A percentile compares a stretch with the other conserved stretches of the same genome.
Conservation (phyloP, 257 asterid genomes). For the Anisodus acutangulus region DNA sequence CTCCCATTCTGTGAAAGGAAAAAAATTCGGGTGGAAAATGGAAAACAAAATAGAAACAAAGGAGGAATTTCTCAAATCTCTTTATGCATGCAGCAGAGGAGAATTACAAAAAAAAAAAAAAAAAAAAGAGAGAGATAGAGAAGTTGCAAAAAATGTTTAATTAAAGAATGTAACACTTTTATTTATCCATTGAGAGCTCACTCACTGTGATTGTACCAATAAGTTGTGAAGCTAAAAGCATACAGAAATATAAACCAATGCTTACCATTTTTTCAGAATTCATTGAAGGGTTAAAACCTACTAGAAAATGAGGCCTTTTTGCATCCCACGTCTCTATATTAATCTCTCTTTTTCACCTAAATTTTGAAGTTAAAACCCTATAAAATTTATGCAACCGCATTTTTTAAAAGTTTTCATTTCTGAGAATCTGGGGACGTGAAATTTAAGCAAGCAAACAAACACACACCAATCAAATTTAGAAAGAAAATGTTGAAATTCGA, state of each 20-base stretch:
- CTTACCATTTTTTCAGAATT: constrained; percentile 72
- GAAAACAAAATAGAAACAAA: no score
- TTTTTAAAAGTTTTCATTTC: constrained; percentile 1
- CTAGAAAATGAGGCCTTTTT: constrained; percentile 73
- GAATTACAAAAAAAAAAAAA: no score
- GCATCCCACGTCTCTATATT: constrained; percentile 51
- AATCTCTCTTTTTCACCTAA: not conserved
- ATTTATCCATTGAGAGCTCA: no score
- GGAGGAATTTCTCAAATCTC: no score
- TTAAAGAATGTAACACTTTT: no score
- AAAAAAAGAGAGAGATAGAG: no score
- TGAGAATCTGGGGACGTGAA: not conserved
- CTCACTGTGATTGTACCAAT: not conserved
- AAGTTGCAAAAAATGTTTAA: no score
- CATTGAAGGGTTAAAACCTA: constrained; percentile 69
- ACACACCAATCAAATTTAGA: not conserved
- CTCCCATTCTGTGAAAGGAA: no score
- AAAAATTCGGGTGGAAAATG: no score
- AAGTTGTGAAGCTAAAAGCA: constrained; percentile 23
- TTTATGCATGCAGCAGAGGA: no score
- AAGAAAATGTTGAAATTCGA: not conserved
- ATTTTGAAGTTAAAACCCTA: constrained; percentile 23
- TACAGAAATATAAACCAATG: constrained; percentile 12
- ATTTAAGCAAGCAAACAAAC: not conserved
- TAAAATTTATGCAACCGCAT: constrained; percentile 23